Base-by-base conservation (phyloP, 176 grass and related monocot species). In the Alopecurus myosuroides region DNA sequence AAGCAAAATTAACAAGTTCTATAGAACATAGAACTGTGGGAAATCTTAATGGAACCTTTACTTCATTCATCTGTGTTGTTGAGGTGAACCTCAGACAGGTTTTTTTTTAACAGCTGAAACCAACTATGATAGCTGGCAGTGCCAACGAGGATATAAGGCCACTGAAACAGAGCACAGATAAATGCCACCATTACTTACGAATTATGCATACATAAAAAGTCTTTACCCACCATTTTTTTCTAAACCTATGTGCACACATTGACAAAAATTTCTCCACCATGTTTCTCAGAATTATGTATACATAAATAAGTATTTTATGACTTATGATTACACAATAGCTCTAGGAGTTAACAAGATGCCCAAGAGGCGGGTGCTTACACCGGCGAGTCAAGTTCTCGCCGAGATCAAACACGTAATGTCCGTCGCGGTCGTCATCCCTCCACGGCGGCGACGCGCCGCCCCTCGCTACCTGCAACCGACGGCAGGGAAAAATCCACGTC, bases 381-480 rank as follows among this genome's bases (percentile, higher is more conserved):
- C 93, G 91, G n/a, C 89, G 91, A 45, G 91, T 88, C 74, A 98
- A 92, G 79, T 98, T 98, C 79, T 98, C 95, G 77, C 95, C 95
- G 34, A 98, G 93, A 77, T 95, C 89, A 80, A 95, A 97, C 26
- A 95, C 88, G 79, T 93, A 98, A 80, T 98, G 95, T 8, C 95
- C 95, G 63, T 95, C 93, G 20, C 90, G 93, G 69, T 98, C 92
- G 31, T 91, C 95, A 22, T 93, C 93, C 70, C 93, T 90, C 92
- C 91, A 90, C 7, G 89, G 91, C 44, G 95, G 93, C 60, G 95
- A 95, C 15, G 55, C 92, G 55, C 56, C 89, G n/a, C 87, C 88
- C 82, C 87, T 94, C 46, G 85, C 73, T 35, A 70, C 78, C 93
- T 94, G 79, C 87, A 70, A 66, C 57, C 55, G 61, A 77, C 77